A percentile compares a stretch with the other conserved stretches of the same genome.
phyloP scores from a whole-genome alignment of 1,284 basidiomycete genomes.

The Vanrija sp. region DNA sequence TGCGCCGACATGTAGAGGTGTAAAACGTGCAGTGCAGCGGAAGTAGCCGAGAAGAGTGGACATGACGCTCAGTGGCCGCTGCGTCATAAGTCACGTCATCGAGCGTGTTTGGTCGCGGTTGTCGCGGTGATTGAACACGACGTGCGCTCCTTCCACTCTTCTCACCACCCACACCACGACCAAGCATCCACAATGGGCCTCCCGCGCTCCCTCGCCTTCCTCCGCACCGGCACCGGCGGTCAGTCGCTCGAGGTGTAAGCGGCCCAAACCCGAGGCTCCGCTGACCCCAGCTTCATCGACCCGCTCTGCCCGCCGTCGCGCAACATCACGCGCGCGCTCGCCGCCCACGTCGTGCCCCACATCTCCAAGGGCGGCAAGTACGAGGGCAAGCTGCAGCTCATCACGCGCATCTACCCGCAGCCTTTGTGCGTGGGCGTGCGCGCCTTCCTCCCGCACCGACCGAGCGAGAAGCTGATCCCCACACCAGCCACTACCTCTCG shows the following conservation, averaged over 20 bases:
- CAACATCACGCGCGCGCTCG: conserved; percentile 49
- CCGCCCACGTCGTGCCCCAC: conserved; percentile 49
- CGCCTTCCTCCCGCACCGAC: not conserved
- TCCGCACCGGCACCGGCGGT: conserved; percentile 65
- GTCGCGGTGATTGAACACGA: no score
- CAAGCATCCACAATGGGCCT: conserved; percentile 62
- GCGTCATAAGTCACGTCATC: no score
- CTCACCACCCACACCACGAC: no score
- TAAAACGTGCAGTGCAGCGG: no score
- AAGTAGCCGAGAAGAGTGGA: no score
- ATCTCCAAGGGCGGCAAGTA: conserved; percentile 60
- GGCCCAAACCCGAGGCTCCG: no score
- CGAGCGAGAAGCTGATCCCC: conserved; percentile 1
- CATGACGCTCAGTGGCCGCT: no score
- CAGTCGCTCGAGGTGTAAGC: conserved; percentile 73
- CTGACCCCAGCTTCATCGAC: conserved; percentile 54
- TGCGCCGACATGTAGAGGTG: no score
- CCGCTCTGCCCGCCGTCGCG: conserved; percentile 76
- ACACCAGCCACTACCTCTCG: conserved; percentile 63
- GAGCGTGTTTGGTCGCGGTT: no score
- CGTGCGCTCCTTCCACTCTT: no score
- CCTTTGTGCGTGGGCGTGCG: conserved; percentile 49
- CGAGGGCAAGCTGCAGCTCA: conserved; percentile 69
- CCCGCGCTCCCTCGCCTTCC: conserved; percentile 68
- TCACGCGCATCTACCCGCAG: conserved; percentile 75